Conservation (phyloP, 225 moss, liverwort and hornwort species). For the Pseudisothecium myosuroides region DNA sequence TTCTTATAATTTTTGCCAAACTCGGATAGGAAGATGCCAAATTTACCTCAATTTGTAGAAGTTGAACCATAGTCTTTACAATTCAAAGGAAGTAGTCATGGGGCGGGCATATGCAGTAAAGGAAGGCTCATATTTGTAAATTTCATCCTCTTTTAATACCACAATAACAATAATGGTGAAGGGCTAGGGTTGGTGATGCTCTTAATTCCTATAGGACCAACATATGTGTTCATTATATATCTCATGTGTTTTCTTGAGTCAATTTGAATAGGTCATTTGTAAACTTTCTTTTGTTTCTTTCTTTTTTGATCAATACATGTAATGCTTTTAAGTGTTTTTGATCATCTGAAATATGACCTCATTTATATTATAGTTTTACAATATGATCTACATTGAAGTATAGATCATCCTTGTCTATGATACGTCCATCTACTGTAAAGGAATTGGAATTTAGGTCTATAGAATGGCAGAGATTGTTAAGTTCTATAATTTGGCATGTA, state of each 20-base stretch:
- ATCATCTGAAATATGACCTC: background rate
- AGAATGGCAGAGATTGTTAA: too few species aligned
- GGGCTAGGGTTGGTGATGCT: background rate
- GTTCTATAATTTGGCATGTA: too few species aligned
- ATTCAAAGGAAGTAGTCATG: background rate
- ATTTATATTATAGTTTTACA: background rate
- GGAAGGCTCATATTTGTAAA: background rate
- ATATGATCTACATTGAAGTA: too few species aligned
- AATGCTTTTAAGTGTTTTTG: background rate
- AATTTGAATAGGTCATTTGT: background rate
- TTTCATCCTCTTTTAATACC: background rate
- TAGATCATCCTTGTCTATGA: too few species aligned
- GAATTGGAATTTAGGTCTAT: too few species aligned
- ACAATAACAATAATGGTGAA: too few species aligned
- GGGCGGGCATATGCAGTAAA: rapidly evolving
- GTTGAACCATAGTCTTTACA: background rate
- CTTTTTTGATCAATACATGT: background rate
- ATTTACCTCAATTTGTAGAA: rapidly evolving
- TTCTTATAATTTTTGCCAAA: background rate
- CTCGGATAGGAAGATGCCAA: background rate
- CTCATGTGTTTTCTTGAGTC: background rate
- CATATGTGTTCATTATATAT: background rate
- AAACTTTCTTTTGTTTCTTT: rapidly evolving
- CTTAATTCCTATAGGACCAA: background rate
- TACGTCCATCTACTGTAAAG: too few species aligned